Conservation (phyloP, 352 stramenopile genomes). For the Phytophthora gonapodyides region DNA sequence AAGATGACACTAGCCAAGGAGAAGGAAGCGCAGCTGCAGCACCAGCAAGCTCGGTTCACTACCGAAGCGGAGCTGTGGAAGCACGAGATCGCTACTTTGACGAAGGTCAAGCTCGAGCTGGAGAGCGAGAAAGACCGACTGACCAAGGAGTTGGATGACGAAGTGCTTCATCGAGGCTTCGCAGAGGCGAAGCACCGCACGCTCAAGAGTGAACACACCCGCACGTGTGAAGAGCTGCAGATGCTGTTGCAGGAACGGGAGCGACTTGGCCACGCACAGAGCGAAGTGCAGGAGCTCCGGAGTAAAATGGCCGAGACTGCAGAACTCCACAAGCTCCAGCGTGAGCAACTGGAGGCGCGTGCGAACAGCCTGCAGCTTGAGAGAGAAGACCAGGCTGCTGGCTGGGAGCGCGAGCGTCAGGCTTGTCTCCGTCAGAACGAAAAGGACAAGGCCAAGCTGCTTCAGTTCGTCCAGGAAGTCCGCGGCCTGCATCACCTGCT, state of each 20-base stretch:
- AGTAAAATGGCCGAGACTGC: slow-evolving; percentile 9
- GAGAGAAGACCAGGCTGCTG: slow-evolving; percentile 21
- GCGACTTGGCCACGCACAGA: slow-evolving; percentile 21
- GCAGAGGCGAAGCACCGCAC: slow-evolving; percentile 19
- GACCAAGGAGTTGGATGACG: slow-evolving; percentile 21
- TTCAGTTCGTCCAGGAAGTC: slow-evolving; percentile 27
- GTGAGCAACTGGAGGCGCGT: slow-evolving; percentile 24
- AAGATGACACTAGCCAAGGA: slow-evolving; percentile 35
- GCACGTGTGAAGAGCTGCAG: slow-evolving; percentile 25
- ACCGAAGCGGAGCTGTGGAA: slow-evolving; percentile 48
- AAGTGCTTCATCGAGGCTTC: slow-evolving; percentile 9
- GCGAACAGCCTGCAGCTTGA: slow-evolving; percentile 29
- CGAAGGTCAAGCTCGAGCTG: slow-evolving; percentile 48
- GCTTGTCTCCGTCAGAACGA: slow-evolving; percentile 16
- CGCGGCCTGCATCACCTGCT: slow-evolving; percentile 27
- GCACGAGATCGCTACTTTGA: slow-evolving; percentile 48
- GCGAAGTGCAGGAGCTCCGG: slow-evolving; percentile 18
- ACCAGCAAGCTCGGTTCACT: slow-evolving; percentile 39
- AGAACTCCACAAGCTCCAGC: slow-evolving; percentile 8
- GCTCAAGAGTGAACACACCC: slow-evolving; percentile 15
- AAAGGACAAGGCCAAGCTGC: slow-evolving; percentile 25
- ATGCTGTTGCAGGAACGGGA: slow-evolving; percentile 27
- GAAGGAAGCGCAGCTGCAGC: slow-evolving; percentile 41
- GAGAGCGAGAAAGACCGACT: slow-evolving; percentile 36
- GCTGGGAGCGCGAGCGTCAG: slow-evolving; percentile 16